phyloP scores from a whole-genome alignment of 1,284 basidiomycete species.

The Afroboletus lepidellus region DNA sequence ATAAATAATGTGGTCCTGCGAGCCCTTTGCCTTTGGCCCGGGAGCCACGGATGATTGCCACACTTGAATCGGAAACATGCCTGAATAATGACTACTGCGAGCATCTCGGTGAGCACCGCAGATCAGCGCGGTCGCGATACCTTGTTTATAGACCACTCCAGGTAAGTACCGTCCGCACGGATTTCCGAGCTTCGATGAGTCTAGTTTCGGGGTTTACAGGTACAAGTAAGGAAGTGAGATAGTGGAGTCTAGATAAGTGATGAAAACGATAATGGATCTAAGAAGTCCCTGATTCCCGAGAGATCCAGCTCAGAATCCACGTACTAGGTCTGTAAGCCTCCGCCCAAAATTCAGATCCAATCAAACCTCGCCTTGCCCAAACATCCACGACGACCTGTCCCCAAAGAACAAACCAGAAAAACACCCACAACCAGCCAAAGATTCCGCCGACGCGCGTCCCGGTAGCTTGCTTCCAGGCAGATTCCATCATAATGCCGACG shows the following conservation, averaged over 20 bases:
- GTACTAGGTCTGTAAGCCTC: constrained; percentile 22
- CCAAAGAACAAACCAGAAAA: constrained; percentile 45
- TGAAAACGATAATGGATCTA: neutral
- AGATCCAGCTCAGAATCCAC: constrained; percentile 20
- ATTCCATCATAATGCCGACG: constrained; percentile 50
- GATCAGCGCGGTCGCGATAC: no score
- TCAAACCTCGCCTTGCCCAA: constrained; percentile 46
- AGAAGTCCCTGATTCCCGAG: neutral
- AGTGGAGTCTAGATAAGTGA: neutral
- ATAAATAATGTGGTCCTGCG: neutral
- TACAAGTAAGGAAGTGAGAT: no score
- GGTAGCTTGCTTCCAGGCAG: constrained; percentile 40
- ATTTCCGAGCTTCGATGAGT: no score
- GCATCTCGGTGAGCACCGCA: no score
- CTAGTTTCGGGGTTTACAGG: no score
- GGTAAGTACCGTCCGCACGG: no score
- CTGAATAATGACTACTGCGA: no score
- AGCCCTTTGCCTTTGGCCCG: no score
- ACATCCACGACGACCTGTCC: constrained; percentile 49
- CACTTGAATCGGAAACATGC: no score
- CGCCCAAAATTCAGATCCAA: constrained; percentile 14
- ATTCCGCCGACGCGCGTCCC: constrained; percentile 45
- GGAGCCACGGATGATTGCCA: no score
- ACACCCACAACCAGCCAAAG: constrained; percentile 50
- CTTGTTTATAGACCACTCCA: no score